Conservation (phyloP, 73 alveolate species). For the Paramecium primaurelia region DNA sequence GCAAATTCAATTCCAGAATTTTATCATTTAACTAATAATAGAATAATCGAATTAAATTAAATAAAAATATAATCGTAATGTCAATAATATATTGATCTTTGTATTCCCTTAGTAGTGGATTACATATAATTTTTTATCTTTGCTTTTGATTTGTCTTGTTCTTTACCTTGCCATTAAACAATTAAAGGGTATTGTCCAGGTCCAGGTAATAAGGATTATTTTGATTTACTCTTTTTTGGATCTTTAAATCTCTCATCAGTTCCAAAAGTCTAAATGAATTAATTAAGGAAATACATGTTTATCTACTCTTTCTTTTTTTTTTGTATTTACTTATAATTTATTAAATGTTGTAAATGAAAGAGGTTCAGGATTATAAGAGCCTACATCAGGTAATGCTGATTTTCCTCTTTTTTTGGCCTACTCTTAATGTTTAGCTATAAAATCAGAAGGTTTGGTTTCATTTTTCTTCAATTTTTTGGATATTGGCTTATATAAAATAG, state of each 20-base stretch:
- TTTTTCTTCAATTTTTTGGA: not conserved
- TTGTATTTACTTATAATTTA: not conserved
- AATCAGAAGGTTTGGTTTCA: slow-evolving; percentile 25
- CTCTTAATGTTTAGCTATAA: slow-evolving; percentile 48
- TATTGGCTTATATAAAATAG: not conserved
- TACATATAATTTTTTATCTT: not conserved
- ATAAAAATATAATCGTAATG: not conserved
- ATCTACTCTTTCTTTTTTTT: not conserved
- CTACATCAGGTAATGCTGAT: slow-evolving; percentile 50
- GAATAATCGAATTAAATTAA: not conserved
- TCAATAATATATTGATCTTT: not conserved
- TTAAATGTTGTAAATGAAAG: not conserved
- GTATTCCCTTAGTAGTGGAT: not conserved
- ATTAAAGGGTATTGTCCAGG: slow-evolving; percentile 7
- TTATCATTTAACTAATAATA: no score
- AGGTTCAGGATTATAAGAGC: slow-evolving; percentile 49
- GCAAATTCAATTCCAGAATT: no score
- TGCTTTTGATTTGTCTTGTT: not conserved
- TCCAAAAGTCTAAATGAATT: not conserved
- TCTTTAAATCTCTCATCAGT: slow-evolving; percentile 51
- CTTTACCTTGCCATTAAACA: slow-evolving; percentile 21
- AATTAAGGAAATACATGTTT: not conserved
- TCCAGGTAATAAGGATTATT: not conserved
- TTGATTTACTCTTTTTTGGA: slow-evolving; percentile 42
- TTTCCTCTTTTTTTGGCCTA: slow-evolving; percentile 11